phyloP scores from a whole-genome alignment of 2,329 filamentous ascomycete genomes.

The Cylindrodendrum hubeiense region DNA sequence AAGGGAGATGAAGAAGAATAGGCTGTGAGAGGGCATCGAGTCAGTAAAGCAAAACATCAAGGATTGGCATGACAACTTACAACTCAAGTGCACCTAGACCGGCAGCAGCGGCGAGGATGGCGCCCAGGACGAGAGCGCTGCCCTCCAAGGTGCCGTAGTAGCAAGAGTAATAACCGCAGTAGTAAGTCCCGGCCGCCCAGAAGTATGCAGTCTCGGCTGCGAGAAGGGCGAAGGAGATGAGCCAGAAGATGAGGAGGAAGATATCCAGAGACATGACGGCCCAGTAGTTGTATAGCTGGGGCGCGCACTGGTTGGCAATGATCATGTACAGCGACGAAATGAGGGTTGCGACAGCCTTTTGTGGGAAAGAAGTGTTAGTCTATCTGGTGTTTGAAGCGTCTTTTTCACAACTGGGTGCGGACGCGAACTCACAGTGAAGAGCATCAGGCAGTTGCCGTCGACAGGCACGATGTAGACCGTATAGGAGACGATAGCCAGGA shows the following conservation, averaged over 20 bases:
- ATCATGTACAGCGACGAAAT: constrained; percentile 61
- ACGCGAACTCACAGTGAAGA: constrained; percentile 54
- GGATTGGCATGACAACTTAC: constrained; percentile 49
- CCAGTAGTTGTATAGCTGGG: constrained; percentile 66
- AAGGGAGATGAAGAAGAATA: constrained; percentile 57
- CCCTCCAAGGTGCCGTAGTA: constrained; percentile 27
- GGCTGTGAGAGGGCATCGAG: constrained; percentile 42
- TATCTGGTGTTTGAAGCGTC: constrained; percentile 5
- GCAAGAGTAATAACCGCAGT: constrained; percentile 42
- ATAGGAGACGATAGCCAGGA: constrained; percentile 62
- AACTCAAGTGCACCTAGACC: constrained; percentile 58
- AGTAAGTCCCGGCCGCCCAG: constrained; percentile 34
- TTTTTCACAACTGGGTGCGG: not conserved
- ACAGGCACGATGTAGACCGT: constrained; percentile 52
- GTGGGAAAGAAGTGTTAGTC: not conserved
- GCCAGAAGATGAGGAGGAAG: constrained; percentile 66
- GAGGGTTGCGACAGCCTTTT: constrained; percentile 57
- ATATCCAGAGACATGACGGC: constrained; percentile 64
- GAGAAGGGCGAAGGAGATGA: constrained; percentile 57
- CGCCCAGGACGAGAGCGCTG: constrained; percentile 40
- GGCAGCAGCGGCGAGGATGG: constrained; percentile 49
- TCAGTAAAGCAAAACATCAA: not conserved
- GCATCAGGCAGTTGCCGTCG: constrained; percentile 49
- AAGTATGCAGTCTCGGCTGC: constrained; percentile 49
- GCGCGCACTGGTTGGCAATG: constrained; percentile 54